Evolutionary conservation across 2,329 filamentous ascomycete genomes (phyloP).

Genomic region (Aspergillus sp.): DNA sequence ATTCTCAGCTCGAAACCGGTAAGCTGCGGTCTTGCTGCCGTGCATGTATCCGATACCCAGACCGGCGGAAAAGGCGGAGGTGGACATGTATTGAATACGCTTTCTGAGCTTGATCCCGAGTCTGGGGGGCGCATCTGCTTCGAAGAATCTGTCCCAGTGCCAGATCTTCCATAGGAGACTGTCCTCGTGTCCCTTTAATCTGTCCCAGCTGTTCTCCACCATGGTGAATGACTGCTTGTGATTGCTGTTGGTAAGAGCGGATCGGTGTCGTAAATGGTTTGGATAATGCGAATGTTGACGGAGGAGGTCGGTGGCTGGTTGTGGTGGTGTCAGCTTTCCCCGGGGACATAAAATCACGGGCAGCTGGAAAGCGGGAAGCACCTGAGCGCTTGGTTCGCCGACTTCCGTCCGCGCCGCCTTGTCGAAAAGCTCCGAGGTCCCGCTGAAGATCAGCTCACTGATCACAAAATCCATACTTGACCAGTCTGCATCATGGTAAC

Average conservation of each 20-base stretch:
- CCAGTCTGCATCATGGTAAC: slow-evolving; percentile 20
- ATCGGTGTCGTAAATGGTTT: too few species aligned
- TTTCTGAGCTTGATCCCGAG: slow-evolving; percentile 65
- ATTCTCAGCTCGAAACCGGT: slow-evolving; percentile 93
- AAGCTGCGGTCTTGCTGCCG: slow-evolving; percentile 70
- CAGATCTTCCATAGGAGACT: slow-evolving; percentile 29
- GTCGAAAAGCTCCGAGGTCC: slow-evolving; percentile 15
- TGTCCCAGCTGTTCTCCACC: neutral
- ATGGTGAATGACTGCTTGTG: neutral
- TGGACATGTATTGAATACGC: slow-evolving; percentile 66
- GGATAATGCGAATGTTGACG: neutral
- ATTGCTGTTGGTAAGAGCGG: neutral
- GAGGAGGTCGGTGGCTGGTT: neutral
- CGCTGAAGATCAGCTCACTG: slow-evolving; percentile 16
- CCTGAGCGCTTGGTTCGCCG: slow-evolving; percentile 12
- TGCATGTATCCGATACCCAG: slow-evolving; percentile 70
- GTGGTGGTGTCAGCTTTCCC: slow-evolving; percentile 16
- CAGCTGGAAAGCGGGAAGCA: neutral
- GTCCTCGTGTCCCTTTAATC: neutral
- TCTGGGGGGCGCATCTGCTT: slow-evolving; percentile 42
- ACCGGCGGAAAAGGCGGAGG: slow-evolving; percentile 67
- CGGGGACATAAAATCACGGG: neutral
- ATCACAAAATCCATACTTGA: slow-evolving; percentile 17
- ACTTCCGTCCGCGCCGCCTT: neutral
- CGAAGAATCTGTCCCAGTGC: slow-evolving; percentile 42